Percentiles rank a stretch among this genome's conserved stretches.
Conservation (phyloP, 2,329 filamentous ascomycete species). For the Periglandula ipomoeae region DNA sequence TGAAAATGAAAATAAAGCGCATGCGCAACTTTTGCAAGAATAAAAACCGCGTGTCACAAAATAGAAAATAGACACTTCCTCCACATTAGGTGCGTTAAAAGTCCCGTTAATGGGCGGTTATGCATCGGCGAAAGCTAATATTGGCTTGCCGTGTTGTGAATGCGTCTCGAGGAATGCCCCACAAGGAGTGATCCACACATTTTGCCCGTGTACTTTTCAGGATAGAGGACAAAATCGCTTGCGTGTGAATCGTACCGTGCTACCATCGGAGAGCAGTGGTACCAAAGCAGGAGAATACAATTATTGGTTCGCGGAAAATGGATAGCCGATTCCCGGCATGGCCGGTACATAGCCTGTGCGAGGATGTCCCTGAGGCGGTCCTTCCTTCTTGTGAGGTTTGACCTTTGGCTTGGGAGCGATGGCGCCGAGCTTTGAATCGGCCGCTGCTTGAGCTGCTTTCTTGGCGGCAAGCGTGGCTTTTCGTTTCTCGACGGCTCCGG, state of each 20-base stretch:
- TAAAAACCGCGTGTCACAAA: too few relatives aligned
- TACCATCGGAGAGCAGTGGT: too few relatives aligned
- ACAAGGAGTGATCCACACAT: too few relatives aligned
- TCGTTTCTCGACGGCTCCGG: constrained; percentile 49
- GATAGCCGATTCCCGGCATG: constrained; percentile 21
- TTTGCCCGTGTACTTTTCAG: too few relatives aligned
- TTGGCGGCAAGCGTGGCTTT: constrained; percentile 52
- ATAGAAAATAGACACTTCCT: background rate
- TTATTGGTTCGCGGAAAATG: constrained; percentile 13
- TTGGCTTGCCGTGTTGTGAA: background rate
- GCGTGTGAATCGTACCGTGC: too few relatives aligned
- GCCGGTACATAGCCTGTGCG: constrained; percentile 9
- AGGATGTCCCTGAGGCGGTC: constrained; percentile 8
- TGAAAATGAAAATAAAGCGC: background rate
- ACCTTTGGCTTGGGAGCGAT: constrained; percentile 29
- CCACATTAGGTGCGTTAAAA: too few relatives aligned
- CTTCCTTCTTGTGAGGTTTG: constrained; percentile 25
- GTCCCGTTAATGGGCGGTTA: too few relatives aligned
- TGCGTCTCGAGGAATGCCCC: background rate
- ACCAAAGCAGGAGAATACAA: background rate
- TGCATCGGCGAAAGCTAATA: too few relatives aligned
- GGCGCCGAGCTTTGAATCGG: constrained; percentile 25
- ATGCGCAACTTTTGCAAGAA: background rate
- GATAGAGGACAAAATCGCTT: too few relatives aligned
- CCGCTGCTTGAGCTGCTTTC: constrained; percentile 39